phyloP scores from a whole-genome alignment of 1,284 basidiomycete species.

The Moesziomyces globuligerus region DNA sequence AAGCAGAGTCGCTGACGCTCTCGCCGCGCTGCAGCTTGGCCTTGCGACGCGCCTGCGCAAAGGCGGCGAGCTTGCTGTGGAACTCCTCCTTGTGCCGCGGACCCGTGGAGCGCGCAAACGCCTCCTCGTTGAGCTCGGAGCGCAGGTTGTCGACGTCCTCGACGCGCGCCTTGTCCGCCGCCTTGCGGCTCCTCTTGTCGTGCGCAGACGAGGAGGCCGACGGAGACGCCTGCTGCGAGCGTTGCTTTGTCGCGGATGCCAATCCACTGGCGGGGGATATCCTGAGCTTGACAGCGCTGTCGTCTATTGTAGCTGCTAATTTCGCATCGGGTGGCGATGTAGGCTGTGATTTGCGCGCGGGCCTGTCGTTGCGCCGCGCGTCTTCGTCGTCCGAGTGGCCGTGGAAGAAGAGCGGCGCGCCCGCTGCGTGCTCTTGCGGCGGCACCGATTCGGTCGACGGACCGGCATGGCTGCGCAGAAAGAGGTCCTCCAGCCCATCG shows the following conservation, averaged over 20 bases:
- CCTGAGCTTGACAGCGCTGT: too few species aligned
- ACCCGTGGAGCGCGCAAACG: conserved; percentile 41
- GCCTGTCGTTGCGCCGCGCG: conserved; percentile 9
- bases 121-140: conserved; percentile 50
- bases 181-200: conserved; percentile 2
- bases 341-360: background rate
- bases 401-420: conserved; percentile 21
- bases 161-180: conserved; percentile 1
- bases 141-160: conserved; percentile 42
- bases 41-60: conserved; percentile 31
- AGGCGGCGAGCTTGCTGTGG: conserved; percentile 28
- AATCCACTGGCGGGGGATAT: too few species aligned
- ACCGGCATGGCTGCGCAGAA: conserved; percentile 5
- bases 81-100: conserved; percentile 35
- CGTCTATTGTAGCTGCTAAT: too few species aligned
- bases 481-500: conserved; percentile 20
- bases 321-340: too few species aligned
- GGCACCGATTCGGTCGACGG: background rate
- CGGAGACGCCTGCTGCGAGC: background rate
- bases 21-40: conserved; percentile 15
- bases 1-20: conserved; percentile 10
- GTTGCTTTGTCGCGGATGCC: too few species aligned
- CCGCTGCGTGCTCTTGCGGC: background rate
- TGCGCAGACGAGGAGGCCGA: background rate
- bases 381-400: conserved; percentile 14